These are phyloP conservation scores for Cyphellophora attinorum DNA, from an alignment of 2,329 filamentous ascomycete genomes.

Conservation along the genomic window DNA sequence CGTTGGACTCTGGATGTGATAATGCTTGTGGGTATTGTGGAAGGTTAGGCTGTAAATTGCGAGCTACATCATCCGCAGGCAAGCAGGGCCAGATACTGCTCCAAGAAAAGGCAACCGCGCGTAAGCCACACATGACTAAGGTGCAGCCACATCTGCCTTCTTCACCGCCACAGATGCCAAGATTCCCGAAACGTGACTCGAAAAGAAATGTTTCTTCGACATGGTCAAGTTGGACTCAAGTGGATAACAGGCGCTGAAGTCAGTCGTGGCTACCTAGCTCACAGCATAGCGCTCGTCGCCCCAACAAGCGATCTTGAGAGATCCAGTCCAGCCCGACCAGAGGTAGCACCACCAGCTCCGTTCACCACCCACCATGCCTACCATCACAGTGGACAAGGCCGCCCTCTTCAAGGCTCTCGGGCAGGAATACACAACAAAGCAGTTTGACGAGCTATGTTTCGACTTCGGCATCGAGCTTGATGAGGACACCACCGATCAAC, in stretches of 20 bases:
- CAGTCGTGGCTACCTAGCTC: background rate
- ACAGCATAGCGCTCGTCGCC: background rate
- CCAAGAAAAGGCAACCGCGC: background rate
- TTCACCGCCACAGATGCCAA: background rate
- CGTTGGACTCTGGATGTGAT: too few relatives aligned
- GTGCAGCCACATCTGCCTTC: too few relatives aligned
- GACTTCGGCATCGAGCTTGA: conserved; percentile 96
- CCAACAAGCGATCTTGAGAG: background rate
- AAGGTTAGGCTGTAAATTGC: background rate
- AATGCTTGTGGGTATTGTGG: too few relatives aligned
- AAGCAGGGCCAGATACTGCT: background rate
- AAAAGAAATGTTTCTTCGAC: background rate
- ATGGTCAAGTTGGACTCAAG: too few relatives aligned
- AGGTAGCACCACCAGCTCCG: conserved; percentile 5
- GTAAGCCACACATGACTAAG: background rate
- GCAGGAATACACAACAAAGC: conserved; percentile 79
- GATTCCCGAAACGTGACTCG: background rate
- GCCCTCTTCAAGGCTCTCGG: conserved; percentile 89
- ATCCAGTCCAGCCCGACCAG: background rate
- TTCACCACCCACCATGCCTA: conserved; percentile 71
- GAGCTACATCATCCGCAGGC: background rate
- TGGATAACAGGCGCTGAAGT: too few relatives aligned
- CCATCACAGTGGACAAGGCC: conserved; percentile 92
- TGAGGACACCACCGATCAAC: conserved; percentile 76
- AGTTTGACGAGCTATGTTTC: conserved; percentile 97